Base-by-base conservation (phyloP, 129 eudicot genomes). In the Helichrysum umbraculigerum region DNA sequence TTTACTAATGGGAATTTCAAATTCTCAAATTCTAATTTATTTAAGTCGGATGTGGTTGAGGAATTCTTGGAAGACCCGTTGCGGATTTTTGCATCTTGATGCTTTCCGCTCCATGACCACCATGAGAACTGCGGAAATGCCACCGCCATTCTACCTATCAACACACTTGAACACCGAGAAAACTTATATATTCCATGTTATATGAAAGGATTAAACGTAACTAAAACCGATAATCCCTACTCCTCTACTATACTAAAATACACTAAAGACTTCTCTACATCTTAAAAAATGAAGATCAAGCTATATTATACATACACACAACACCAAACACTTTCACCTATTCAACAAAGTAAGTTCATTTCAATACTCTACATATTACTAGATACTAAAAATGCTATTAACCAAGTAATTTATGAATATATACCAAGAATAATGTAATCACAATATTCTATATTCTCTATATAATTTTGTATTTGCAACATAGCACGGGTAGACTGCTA, bases 21-120 rank as follows among this genome's bases (percentile, higher is more conserved):
- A 28, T 73, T 63, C 71, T 88, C 93, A 6, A 78, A 29, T 76
- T 90, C 93, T 77, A 71, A 66, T 52, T 69, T 22, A 41, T 71
- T 83, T 51, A 68, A 33, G 33, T 86, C 93, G 2, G 84, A 25
- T 28, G 68, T 41, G 32, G 78, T 71, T 73, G 83, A 44, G 11
- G 96, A 61, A 58, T 81, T 90, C n/a, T 85, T 57, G 21, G 88
- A 58, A 2, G 87, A 81, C 34, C 81, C 78, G 15, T 56, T 74
- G 0, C 59, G 29, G 12, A 69, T 41, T 82, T 86, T 83, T 11
- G 92, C 74, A 15, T 87, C 88, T 85, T 82, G 88, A 63, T 78
- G 79, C 71, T 90, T 85, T 50, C 92, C 83, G 51, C 96, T 80
- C 88, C 92, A 85, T 79, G 83, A 73, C 96, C 90, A 87, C 92